Percentiles rank a stretch among this genome's conserved stretches.
Evolutionary conservation across 176 grass and related monocot genomes (phyloP).

Genomic region (Pontederia crassipes): DNA sequence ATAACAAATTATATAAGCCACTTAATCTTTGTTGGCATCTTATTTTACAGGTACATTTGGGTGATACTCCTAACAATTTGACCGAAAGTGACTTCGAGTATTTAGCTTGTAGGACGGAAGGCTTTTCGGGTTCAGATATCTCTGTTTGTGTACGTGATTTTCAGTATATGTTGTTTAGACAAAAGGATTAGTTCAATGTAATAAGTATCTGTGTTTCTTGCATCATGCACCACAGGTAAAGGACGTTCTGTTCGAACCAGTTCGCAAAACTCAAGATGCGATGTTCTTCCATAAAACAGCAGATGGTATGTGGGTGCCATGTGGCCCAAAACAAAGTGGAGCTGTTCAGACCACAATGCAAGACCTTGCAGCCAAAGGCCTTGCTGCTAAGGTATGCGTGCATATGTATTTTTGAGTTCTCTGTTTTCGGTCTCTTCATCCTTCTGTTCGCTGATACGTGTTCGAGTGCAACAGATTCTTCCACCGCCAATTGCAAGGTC

Average conservation of each 20-base stretch:
- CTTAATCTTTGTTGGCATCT: not conserved
- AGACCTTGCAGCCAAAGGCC: slow-evolving; percentile 68
- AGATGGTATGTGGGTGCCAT: slow-evolving; percentile 79
- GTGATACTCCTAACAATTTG: slow-evolving; percentile 82
- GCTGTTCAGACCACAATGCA: slow-evolving; percentile 75
- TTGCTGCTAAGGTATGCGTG: slow-evolving; percentile 54
- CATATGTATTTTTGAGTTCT: not conserved
- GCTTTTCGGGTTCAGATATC: slow-evolving; percentile 92
- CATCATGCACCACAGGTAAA: slow-evolving; percentile 52
- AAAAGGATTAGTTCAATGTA: not conserved
- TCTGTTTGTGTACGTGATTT: slow-evolving; percentile 76
- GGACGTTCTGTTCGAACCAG: slow-evolving; percentile 90
- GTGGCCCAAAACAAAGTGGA: slow-evolving; percentile 66
- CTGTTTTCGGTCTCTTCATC: not conserved
- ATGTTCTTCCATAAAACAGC: slow-evolving; percentile 65
- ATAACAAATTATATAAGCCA: not conserved
- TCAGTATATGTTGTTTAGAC: not conserved
- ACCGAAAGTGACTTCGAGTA: slow-evolving; percentile 81
- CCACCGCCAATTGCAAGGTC: slow-evolving; percentile 71
- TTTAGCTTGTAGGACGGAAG: slow-evolving; percentile 66
- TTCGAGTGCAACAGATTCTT: slow-evolving; percentile 37
- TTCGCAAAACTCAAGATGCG: slow-evolving; percentile 93
- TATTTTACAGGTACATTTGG: slow-evolving; percentile 65
- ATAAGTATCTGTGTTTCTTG: not conserved
- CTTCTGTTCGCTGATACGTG: not conserved